A percentile compares a stretch with the other conserved stretches of the same genome.
Evolutionary conservation across 257 asterid species (phyloP).

Genomic region (Vinca minor): DNA sequence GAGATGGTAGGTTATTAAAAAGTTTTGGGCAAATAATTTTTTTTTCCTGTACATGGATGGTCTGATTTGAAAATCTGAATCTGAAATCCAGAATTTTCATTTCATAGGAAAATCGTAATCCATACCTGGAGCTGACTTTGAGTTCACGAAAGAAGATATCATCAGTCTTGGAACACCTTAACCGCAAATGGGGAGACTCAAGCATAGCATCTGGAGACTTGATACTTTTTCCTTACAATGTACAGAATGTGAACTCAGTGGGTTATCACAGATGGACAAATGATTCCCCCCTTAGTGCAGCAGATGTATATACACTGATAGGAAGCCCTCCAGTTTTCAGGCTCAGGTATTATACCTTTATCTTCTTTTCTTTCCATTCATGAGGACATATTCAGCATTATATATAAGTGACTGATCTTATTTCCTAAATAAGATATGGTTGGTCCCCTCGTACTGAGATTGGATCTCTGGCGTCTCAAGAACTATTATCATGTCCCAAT

Average conservation of each 20-base stretch:
- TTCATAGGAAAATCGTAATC: slow-evolving; percentile 76
- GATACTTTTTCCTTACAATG: slow-evolving; percentile 76
- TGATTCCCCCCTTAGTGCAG: slow-evolving; percentile 73
- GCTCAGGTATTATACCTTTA: slow-evolving; percentile 53
- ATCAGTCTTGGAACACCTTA: slow-evolving; percentile 83
- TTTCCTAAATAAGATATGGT: slow-evolving; percentile 59
- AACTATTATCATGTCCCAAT: slow-evolving; percentile 28
- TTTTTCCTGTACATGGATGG: neutral
- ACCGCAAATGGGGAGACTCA: slow-evolving; percentile 85
- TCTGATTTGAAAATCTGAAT: neutral
- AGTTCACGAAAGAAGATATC: slow-evolving; percentile 82
- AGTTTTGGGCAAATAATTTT: slow-evolving; percentile 10
- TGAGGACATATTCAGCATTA: neutral
- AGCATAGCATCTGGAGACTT: slow-evolving; percentile 48
- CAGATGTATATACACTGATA: slow-evolving; percentile 59
- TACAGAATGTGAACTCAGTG: slow-evolving; percentile 45
- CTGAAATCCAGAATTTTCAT: slow-evolving; percentile 4
- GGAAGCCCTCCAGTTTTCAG: slow-evolving; percentile 87
- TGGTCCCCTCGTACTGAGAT: slow-evolving; percentile 69
- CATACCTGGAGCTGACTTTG: slow-evolving; percentile 84
- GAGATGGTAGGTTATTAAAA: slow-evolving; percentile 56
- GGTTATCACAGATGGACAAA: slow-evolving; percentile 81
- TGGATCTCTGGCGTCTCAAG: slow-evolving; percentile 39
- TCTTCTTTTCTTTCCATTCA: neutral
- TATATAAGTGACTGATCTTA: slow-evolving; percentile 9